These are phyloP conservation scores for Chalaropsis ovoidea DNA, from an alignment of 2,329 filamentous ascomycete genomes.

Conservation along the genomic window DNA sequence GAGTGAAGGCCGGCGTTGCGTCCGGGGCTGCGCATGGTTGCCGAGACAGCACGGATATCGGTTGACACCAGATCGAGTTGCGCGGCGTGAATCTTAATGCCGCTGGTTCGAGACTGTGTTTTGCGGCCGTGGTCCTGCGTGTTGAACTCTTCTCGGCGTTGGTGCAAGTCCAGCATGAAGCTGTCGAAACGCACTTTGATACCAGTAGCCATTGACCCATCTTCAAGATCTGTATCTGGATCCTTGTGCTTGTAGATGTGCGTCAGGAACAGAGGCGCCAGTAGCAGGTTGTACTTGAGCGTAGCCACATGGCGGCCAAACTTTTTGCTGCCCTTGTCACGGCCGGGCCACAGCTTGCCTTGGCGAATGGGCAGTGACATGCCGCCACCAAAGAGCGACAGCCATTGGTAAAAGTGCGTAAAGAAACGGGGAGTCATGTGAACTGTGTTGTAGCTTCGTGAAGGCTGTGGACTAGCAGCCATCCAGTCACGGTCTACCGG, in stretches of 20 bases:
- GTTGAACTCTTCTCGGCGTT: slow-evolving; percentile 83
- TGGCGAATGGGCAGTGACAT: slow-evolving; percentile 93
- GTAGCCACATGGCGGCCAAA: slow-evolving; percentile 96
- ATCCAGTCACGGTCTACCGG: slow-evolving; percentile 82
- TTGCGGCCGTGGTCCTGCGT: slow-evolving; percentile 67
- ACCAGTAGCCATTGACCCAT: slow-evolving; percentile 80
- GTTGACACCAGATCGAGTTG: slow-evolving; percentile 86
- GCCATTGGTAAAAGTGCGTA: slow-evolving; percentile 97
- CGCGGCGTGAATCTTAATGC: slow-evolving; percentile 91
- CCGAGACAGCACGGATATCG: slow-evolving; percentile 87
- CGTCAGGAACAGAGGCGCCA: slow-evolving; percentile 87
- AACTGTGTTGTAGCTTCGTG: slow-evolving; percentile 89
- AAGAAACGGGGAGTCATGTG: slow-evolving; percentile 94
- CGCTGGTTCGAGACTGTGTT: slow-evolving; percentile 70
- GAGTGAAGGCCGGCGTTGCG: slow-evolving; percentile 1
- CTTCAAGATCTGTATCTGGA: slow-evolving; percentile 68
- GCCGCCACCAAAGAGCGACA: slow-evolving; percentile 88
- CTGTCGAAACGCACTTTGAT: slow-evolving; percentile 91
- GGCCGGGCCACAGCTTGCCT: slow-evolving; percentile 78
- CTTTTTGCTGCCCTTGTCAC: slow-evolving; percentile 96
- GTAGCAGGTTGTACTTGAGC: slow-evolving; percentile 89
- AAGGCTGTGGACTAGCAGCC: slow-evolving; percentile 60
- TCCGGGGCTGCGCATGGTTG: slow-evolving; percentile 59
- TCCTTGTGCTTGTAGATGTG: slow-evolving; percentile 99
- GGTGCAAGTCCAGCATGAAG: slow-evolving; percentile 94